Conservation (phyloP, 2,329 filamentous ascomycete genomes). For the Chaetomium strumarium region DNA sequence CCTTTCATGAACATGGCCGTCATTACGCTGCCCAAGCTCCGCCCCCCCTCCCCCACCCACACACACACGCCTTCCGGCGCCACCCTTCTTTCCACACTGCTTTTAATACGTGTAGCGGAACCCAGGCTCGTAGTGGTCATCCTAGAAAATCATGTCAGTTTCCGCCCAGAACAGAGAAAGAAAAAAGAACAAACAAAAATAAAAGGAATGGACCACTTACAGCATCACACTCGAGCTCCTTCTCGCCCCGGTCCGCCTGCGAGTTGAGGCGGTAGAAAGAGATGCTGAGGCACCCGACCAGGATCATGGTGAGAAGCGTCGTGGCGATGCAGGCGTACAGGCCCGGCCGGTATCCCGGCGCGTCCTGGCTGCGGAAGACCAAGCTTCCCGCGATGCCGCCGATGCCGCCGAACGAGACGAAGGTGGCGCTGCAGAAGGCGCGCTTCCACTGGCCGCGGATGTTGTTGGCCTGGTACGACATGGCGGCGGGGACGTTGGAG, state of each 20-base stretch:
- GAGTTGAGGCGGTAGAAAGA: constrained; percentile 41
- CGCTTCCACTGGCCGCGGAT: constrained; percentile 86
- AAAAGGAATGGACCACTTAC: constrained; percentile 32
- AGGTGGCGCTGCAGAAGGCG: constrained; percentile 67
- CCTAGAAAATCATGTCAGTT: constrained; percentile 21
- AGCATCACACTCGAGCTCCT: constrained; percentile 44
- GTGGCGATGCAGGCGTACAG: constrained; percentile 51
- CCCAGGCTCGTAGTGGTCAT: constrained; percentile 33
- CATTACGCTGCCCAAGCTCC: too few species aligned
- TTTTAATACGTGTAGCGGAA: constrained; percentile 38
- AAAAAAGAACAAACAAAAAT: neutral
- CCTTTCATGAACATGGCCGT: too few species aligned
- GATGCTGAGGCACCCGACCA: constrained; percentile 38
- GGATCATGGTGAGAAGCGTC: constrained; percentile 39
- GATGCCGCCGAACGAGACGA: constrained; percentile 71
- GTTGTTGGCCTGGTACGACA: constrained; percentile 84
- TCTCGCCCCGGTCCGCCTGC: constrained; percentile 49
- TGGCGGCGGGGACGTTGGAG: constrained; percentile 66
- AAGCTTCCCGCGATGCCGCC: constrained; percentile 72
- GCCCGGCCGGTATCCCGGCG: constrained; percentile 48
- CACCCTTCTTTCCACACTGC: neutral
- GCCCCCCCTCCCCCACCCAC: too few species aligned
- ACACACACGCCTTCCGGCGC: neutral
- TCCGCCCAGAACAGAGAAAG: constrained; percentile 11
- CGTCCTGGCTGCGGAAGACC: constrained; percentile 56